Conservation (phyloP, 2,329 filamentous ascomycete genomes). For the Claviceps lovelessii region DNA sequence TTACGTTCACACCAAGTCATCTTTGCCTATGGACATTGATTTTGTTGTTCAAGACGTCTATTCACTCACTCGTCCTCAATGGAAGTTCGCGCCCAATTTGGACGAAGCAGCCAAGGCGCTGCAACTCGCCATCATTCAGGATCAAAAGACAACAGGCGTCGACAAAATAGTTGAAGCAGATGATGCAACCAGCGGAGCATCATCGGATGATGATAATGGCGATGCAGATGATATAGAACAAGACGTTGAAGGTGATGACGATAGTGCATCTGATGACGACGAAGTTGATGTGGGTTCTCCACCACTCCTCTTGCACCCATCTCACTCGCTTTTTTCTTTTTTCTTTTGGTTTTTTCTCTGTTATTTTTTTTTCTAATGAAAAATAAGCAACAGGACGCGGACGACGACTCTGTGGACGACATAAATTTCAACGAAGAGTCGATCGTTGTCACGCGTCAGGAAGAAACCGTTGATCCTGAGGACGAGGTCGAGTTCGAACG, state of each 20-base stretch:
- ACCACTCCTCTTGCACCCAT: not conserved
- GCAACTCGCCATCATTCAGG: slow-evolving; percentile 73
- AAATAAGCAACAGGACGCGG: slow-evolving; percentile 27
- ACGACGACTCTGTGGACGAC: slow-evolving; percentile 35
- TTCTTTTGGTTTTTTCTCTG: not conserved
- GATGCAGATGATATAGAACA: slow-evolving; percentile 51
- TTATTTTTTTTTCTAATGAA: not conserved
- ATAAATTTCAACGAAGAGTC: slow-evolving; percentile 70
- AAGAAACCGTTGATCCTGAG: slow-evolving; percentile 83
- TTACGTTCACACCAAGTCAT: slow-evolving; percentile 82
- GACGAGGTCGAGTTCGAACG: slow-evolving; percentile 95
- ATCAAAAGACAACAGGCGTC: slow-evolving; percentile 65
- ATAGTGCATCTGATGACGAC: slow-evolving; percentile 44
- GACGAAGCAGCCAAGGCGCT: slow-evolving; percentile 77
- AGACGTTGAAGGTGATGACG: slow-evolving; percentile 46
- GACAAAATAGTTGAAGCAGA: slow-evolving; percentile 59
- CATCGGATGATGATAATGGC: slow-evolving; percentile 62
- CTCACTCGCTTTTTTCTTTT: not conserved
- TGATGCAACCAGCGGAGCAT: slow-evolving; percentile 53
- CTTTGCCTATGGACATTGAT: slow-evolving; percentile 90
- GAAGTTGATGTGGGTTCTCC: slow-evolving; percentile 37
- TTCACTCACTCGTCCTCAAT: slow-evolving; percentile 71
- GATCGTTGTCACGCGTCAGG: slow-evolving; percentile 80
- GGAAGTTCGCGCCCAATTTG: slow-evolving; percentile 69
- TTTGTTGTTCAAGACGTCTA: slow-evolving; percentile 93